Percentiles rank a stretch among this genome's conserved stretches.
phyloP scores from a whole-genome alignment of 106 monocot genomes.

The Alisma plantagoaquatica region DNA sequence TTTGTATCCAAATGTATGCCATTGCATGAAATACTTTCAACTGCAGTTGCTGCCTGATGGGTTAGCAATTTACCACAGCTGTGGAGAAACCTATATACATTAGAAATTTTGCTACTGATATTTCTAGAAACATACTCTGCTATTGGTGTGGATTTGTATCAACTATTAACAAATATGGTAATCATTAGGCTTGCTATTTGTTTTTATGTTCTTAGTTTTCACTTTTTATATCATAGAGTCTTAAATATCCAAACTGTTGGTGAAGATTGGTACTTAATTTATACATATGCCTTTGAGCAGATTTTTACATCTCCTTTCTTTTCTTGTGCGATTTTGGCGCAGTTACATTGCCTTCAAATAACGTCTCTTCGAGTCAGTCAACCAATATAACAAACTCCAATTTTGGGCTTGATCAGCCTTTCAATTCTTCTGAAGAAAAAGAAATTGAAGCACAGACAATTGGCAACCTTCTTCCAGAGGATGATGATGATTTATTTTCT shows the following conservation, averaged over 20 bases:
- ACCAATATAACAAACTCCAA: slow-evolving; percentile 19
- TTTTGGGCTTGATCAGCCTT: slow-evolving; percentile 35
- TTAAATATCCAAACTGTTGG: too few relatives aligned
- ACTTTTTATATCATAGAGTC: neutral
- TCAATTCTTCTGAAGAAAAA: slow-evolving; percentile 50
- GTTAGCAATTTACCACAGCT: neutral
- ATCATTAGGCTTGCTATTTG: neutral
- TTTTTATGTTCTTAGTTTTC: neutral
- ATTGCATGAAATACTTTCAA: neutral
- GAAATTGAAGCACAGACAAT: slow-evolving; percentile 77
- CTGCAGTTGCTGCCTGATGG: neutral
- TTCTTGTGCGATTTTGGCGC: slow-evolving; percentile 11
- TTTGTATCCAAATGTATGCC: neutral
- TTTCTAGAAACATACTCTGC: neutral
- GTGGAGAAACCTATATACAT: neutral
- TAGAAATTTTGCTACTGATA: too few relatives aligned
- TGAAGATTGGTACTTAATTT: too few relatives aligned
- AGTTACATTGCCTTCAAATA: slow-evolving; percentile 45
- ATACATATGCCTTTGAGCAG: too few relatives aligned
- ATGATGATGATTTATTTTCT: slow-evolving; percentile 73
- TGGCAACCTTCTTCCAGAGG: slow-evolving; percentile 77
- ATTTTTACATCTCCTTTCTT: neutral
- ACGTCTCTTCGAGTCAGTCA: slow-evolving; percentile 20
- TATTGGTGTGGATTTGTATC: neutral
- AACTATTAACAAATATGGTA: too few relatives aligned